Conservation (phyloP, 2,329 filamentous ascomycete genomes). For the Pseudogymnoascus verrucosus region DNA sequence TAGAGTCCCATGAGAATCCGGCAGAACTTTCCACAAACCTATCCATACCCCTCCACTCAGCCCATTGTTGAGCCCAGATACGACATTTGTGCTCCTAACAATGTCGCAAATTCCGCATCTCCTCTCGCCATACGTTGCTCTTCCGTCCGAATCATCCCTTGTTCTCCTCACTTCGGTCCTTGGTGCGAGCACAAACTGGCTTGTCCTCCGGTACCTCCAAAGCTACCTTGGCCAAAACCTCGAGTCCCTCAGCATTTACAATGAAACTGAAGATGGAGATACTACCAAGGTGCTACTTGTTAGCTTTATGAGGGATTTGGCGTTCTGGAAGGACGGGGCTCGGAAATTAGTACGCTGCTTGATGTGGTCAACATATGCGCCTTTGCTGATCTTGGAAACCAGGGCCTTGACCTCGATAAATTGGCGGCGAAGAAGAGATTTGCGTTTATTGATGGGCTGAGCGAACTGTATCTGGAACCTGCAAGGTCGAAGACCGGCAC, state of each 20-base stretch:
- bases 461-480: slow-evolving; percentile 19
- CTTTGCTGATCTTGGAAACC: neutral
- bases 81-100: neutral
- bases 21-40: slow-evolving; percentile 3
- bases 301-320: slow-evolving; percentile 71
- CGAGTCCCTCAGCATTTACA: slow-evolving; percentile 6
- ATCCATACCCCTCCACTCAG: neutral
- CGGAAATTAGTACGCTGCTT: slow-evolving; percentile 51
- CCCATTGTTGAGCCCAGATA: neutral
- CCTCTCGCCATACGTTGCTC: slow-evolving; percentile 54
- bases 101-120: slow-evolving; percentile 42
- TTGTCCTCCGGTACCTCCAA: slow-evolving; percentile 48
- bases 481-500: slow-evolving; percentile 11
- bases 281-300: slow-evolving; percentile 60
- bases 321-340: slow-evolving; percentile 69
- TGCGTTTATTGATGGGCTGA: slow-evolving; percentile 62
- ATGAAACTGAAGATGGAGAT: slow-evolving; percentile 25
- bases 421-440: slow-evolving; percentile 52
- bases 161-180: slow-evolving; percentile 61
- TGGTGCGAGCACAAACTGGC: slow-evolving; percentile 58
- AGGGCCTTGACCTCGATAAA: slow-evolving; percentile 65
- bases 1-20: neutral
- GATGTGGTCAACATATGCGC: slow-evolving; percentile 10
- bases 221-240: slow-evolving; percentile 11
- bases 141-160: slow-evolving; percentile 51